A percentile compares a stretch with the other conserved stretches of the same genome.
phyloP scores from a whole-genome alignment of 805 yeast species.

The Starmerella geochares region DNA sequence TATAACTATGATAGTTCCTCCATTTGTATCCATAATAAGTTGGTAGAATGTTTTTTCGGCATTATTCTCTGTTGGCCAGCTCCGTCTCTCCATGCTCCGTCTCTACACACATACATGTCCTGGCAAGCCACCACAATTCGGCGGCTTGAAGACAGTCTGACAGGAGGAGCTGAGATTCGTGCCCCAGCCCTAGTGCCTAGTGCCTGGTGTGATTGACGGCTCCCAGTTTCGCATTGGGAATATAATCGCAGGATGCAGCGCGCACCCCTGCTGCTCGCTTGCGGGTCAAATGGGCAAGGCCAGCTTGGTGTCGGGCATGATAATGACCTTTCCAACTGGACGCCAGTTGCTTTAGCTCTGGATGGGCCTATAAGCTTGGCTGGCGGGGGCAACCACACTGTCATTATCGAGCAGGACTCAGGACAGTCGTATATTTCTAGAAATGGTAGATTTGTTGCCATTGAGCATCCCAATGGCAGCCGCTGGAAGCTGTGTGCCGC shows the following conservation, averaged over 20 bases:
- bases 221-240: background rate
- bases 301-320: slow-evolving; percentile 58
- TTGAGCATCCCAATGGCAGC: slow-evolving; percentile 21
- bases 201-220: background rate
- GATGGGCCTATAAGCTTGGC: slow-evolving; percentile 31
- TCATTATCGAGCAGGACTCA: slow-evolving; percentile 40
- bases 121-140: too few relatives aligned
- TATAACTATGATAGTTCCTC: too few relatives aligned
- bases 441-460: background rate
- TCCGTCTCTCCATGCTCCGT: too few relatives aligned
- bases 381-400: slow-evolving; percentile 84
- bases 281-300: slow-evolving; percentile 77
- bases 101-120: too few relatives aligned
- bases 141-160: too few relatives aligned
- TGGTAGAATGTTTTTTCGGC: too few relatives aligned
- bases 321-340: slow-evolving; percentile 39
- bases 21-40: too few relatives aligned
- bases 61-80: too few relatives aligned
- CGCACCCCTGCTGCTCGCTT: slow-evolving; percentile 32
- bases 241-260: background rate
- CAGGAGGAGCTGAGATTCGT: too few relatives aligned
- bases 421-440: slow-evolving; percentile 39
- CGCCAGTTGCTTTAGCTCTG: slow-evolving; percentile 17
- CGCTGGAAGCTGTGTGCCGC: slow-evolving; percentile 45
- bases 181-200: background rate